Conservation (phyloP, 2,329 filamentous ascomycete species). For the Sphaerulina musiva region DNA sequence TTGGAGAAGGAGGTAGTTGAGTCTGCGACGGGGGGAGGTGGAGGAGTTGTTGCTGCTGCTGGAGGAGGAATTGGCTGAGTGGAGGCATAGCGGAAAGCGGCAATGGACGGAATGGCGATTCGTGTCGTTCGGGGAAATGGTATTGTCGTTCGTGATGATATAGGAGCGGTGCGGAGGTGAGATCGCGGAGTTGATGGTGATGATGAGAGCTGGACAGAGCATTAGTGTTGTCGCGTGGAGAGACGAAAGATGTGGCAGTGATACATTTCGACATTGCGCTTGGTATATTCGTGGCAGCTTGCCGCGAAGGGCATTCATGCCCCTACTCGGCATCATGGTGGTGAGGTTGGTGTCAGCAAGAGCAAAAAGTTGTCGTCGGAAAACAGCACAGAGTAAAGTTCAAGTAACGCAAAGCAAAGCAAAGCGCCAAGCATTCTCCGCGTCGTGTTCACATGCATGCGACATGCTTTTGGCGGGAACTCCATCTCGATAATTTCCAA, state of each 20-base stretch:
- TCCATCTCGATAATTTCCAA: no score
- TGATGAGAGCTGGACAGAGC: conserved; percentile 25
- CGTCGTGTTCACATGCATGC: no score
- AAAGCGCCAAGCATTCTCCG: no score
- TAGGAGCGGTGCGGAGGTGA: conserved; percentile 10
- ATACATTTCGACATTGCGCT: conserved; percentile 28
- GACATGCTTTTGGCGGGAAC: no score
- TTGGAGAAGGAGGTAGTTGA: conserved; percentile 25
- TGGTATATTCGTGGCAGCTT: conserved; percentile 22
- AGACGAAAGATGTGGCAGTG: not conserved
- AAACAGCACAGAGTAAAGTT: no score
- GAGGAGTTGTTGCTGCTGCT: conserved; percentile 29
- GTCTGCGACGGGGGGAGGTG: conserved; percentile 23
- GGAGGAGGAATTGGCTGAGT: conserved; percentile 30
- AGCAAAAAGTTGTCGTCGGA: not conserved
- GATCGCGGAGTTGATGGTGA: conserved; percentile 15
- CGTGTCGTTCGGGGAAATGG: conserved; percentile 16
- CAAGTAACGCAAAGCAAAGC: no score
- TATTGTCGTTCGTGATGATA: conserved; percentile 7
- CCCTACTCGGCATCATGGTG: conserved; percentile 45
- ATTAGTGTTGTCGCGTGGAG: not conserved
- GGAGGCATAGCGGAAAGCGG: conserved; percentile 24
- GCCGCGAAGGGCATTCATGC: conserved; percentile 35
- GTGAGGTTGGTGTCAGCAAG: conserved; percentile 4
- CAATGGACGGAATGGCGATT: conserved; percentile 15